Percentiles rank a stretch among this genome's conserved stretches.
These are phyloP conservation scores for Termitomyces sp. DNA, from an alignment of 768 basidiomycete species.

Conservation along the genomic window DNA sequence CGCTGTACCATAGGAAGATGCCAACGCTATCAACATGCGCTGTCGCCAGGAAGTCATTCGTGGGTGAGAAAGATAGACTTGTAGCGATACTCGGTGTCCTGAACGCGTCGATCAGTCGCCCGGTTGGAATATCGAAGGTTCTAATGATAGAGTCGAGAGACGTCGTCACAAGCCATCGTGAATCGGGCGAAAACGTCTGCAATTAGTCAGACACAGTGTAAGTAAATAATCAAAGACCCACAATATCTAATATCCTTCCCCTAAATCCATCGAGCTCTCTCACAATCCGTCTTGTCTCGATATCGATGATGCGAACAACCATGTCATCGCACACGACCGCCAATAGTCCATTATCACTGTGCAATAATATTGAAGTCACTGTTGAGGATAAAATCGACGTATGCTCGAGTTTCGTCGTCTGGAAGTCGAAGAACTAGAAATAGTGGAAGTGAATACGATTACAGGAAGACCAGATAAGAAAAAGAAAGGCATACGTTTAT, in stretches of 20 bases:
- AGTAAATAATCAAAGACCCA: slow-evolving; percentile 32
- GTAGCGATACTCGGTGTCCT: slow-evolving; percentile 84
- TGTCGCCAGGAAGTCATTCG: slow-evolving; percentile 94
- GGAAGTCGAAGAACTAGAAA: slow-evolving; percentile 93
- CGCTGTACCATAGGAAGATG: slow-evolving; percentile 82
- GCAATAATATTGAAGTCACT: slow-evolving; percentile 67
- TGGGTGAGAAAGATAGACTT: slow-evolving; percentile 89
- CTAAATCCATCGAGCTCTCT: slow-evolving; percentile 85
- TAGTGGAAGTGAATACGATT: slow-evolving; percentile 2
- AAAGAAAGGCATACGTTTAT: slow-evolving; percentile 62
- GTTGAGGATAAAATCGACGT: slow-evolving; percentile 66
- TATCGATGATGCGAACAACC: slow-evolving; percentile 81
- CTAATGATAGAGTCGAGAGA: slow-evolving; percentile 91
- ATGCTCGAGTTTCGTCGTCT: slow-evolving; percentile 71
- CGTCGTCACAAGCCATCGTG: slow-evolving; percentile 86
- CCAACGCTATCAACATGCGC: slow-evolving; percentile 93
- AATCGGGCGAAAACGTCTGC: slow-evolving; percentile 93
- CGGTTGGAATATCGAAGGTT: slow-evolving; percentile 95
- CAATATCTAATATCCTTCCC: slow-evolving; percentile 86
- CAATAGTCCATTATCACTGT: slow-evolving; percentile 82
- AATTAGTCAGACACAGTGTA: background rate
- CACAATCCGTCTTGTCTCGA: slow-evolving; percentile 85
- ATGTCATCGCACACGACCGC: slow-evolving; percentile 86
- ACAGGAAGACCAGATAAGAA: background rate
- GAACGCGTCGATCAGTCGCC: slow-evolving; percentile 90